These are phyloP conservation scores for Pseudocercospora macadamiae DNA, from an alignment of 2,329 filamentous ascomycete genomes.

Conservation along the genomic window DNA sequence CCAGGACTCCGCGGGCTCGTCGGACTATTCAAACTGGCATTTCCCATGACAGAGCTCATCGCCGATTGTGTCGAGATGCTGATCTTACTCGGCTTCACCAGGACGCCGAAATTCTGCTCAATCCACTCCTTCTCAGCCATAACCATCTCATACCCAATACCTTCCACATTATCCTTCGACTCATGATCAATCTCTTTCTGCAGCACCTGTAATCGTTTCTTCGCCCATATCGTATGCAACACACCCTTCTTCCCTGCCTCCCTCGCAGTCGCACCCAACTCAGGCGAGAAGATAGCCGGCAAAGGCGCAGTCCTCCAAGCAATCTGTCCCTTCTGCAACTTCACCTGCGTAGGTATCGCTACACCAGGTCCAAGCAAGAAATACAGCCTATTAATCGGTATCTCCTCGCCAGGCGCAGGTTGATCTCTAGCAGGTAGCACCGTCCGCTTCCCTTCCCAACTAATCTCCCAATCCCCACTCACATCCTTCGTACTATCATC, in stretches of 20 bases:
- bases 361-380: slow-evolving; percentile 77
- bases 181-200: slow-evolving; percentile 77
- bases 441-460: slow-evolving; percentile 77
- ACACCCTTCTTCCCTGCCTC: slow-evolving; percentile 77
- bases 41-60: slow-evolving; percentile 31
- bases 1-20: slow-evolving; percentile 64
- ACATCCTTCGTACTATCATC: slow-evolving; percentile 55
- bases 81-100: slow-evolving; percentile 45
- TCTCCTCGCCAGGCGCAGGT: slow-evolving; percentile 21
- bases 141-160: slow-evolving; percentile 82
- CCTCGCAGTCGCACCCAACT: slow-evolving; percentile 68
- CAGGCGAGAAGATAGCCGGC: slow-evolving; percentile 82
- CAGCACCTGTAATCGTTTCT: slow-evolving; percentile 74
- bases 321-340: slow-evolving; percentile 54
- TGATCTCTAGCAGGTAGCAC: slow-evolving; percentile 68
- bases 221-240: slow-evolving; percentile 87
- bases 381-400: slow-evolving; percentile 67
- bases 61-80: slow-evolving; percentile 39
- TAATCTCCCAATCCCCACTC: slow-evolving; percentile 71
- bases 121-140: slow-evolving; percentile 85
- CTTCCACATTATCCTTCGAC: slow-evolving; percentile 73
- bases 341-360: slow-evolving; percentile 72
- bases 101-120: slow-evolving; percentile 74
- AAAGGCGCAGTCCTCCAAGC: slow-evolving; percentile 73
- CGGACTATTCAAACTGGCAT: slow-evolving; percentile 51